Conservation (phyloP, 306 rosid species). For the Begonia masoniana region DNA sequence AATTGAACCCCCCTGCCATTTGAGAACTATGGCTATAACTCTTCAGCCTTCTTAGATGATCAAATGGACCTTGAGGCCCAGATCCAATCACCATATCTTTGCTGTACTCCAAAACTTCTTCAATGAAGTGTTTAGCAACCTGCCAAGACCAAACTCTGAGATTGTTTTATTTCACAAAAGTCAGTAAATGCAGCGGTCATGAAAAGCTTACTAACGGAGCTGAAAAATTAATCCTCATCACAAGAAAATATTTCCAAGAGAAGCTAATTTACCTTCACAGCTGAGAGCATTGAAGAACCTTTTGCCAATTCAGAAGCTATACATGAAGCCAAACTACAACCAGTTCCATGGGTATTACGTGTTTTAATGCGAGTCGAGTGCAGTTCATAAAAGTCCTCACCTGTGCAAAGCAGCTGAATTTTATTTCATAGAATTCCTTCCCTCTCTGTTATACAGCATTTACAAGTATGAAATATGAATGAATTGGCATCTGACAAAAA, state of each 20-base stretch:
- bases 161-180: too few relatives aligned
- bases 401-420: conserved; percentile 35
- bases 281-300: conserved; percentile 66
- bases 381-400: conserved; percentile 56
- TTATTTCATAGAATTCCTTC: conserved; percentile 2
- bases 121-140: conserved; percentile 58
- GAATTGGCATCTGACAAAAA: too few relatives aligned
- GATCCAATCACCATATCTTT: conserved; percentile 64
- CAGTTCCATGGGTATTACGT: conserved; percentile 85
- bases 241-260: neutral
- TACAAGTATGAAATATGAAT: too few relatives aligned
- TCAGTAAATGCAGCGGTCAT: too few relatives aligned
- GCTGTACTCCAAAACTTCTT: conserved; percentile 61
- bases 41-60: conserved; percentile 57
- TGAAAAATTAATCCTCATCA: neutral
- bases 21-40: conserved; percentile 19
- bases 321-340: conserved; percentile 91
- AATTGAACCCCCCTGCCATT: conserved; percentile 44
- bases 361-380: conserved; percentile 48
- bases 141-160: conserved; percentile 22
- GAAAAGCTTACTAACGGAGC: too few relatives aligned
- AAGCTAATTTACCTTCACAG: conserved; percentile 44
- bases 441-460: too few relatives aligned
- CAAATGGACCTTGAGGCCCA: conserved; percentile 86
- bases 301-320: conserved; percentile 94